Evolutionary conservation across 2,329 filamentous ascomycete species (phyloP), one percentile per base, ranked within the genome.

Genomic region (Apiospora kogelbergensis): DNA sequence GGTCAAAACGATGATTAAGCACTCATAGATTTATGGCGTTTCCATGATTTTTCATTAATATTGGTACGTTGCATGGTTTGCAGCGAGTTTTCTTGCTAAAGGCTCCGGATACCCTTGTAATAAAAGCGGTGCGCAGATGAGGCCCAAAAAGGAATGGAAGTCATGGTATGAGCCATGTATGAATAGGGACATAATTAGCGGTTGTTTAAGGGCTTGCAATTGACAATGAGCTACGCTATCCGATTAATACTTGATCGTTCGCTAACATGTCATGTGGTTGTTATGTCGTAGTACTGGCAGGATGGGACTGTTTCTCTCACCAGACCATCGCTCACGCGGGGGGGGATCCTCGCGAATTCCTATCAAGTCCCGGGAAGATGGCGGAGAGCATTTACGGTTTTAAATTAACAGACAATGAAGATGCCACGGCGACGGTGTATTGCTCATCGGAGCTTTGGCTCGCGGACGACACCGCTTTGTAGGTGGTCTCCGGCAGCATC

Each of bases 101-200:
- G 53, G 53, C 53, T 60, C 53, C 53, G 3, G 53, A 60, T 60
- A 60, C 53, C 53, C 53, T 60, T 60, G 53, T 60, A 60, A 60
- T 60, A 60, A 37, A 60, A n/a, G 53, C 33, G 26, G 53, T 60
- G 33, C 48, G 17, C n/a, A 9, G 53, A 33, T 60, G 17, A 60
- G 53, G 30, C 53, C 24, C 24, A 33, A 57, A 53, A 60, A 60
- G 26, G 53, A n/a, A 17, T 33, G 30, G 53, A 60, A 33, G 53
- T 37, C 26, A 33, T 33, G 20, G 26, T 24, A 60, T 60, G 53
- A 60, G 53, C 53, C 26, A 33, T 60, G 53, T 60, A 60, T 37
- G 53, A 60, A 37, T 60, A 60, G 53, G 53, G 26, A n/a, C 42
- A 37, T 60, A 60, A 60, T 37, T 30, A 60, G 53, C 53, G 53